These are phyloP conservation scores for Craterostigma plantagineum DNA, from an alignment of 257 asterid species.

Conservation along the genomic window DNA sequence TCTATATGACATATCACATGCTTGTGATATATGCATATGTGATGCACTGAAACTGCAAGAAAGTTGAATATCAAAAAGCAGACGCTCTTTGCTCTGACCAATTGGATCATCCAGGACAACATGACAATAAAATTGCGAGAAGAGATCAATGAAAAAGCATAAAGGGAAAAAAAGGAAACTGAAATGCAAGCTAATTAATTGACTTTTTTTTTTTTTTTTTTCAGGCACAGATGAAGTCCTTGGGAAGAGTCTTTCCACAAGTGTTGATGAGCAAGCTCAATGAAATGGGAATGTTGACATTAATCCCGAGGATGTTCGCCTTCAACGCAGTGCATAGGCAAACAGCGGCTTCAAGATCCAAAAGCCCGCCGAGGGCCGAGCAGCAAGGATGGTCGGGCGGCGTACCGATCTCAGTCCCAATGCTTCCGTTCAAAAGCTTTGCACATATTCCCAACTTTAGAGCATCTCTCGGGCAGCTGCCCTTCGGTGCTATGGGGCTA, in stretches of 20 bases:
- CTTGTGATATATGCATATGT: too few species aligned
- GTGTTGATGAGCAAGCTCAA: conserved; percentile 14
- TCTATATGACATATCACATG: too few species aligned
- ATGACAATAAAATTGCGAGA: too few species aligned
- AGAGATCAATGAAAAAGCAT: too few species aligned
- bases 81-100: too few species aligned
- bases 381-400: conserved; percentile 9
- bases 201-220: too few species aligned
- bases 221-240: conserved; percentile 10
- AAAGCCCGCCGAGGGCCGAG: conserved; percentile 4
- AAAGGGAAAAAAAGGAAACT: too few species aligned
- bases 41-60: too few species aligned
- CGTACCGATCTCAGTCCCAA: conserved; percentile 1
- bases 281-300: conserved; percentile 15
- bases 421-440: conserved; percentile 1
- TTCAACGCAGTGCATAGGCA: conserved; percentile 22
- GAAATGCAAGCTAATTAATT: too few species aligned
- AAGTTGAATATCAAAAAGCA: too few species aligned
- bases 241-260: conserved; percentile 12
- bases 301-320: conserved; percentile 18
- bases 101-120: too few species aligned
- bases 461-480: conserved; percentile 11
- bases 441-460: conserved; percentile 10
- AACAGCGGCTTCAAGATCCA: conserved; percentile 17
- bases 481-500: neutral